These are phyloP conservation scores for Leptographium flavum DNA, from an alignment of 2,329 filamentous ascomycete genomes.

Conservation along the genomic window DNA sequence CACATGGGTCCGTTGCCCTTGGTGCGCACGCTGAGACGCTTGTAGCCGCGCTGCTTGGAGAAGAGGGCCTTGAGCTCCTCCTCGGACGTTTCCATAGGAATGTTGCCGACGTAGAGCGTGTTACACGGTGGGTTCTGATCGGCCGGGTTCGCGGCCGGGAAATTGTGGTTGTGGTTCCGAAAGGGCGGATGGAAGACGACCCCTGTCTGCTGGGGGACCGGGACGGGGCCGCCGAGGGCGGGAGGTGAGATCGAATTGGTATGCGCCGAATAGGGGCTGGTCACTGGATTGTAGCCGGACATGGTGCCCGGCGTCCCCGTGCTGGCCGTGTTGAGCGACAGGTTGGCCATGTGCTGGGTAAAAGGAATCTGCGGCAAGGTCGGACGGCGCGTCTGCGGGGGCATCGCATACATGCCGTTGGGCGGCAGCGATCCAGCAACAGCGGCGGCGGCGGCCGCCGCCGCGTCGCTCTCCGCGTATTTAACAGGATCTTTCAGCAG, in stretches of 20 bases:
- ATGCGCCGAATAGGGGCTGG: constrained; percentile 25
- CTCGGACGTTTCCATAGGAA: constrained; percentile 83
- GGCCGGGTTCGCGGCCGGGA: constrained; percentile 81
- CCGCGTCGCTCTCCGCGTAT: constrained; percentile 57
- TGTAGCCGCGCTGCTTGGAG: constrained; percentile 86
- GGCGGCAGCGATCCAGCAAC: background rate
- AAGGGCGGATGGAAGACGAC: constrained; percentile 31
- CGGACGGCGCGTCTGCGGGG: constrained; percentile 35
- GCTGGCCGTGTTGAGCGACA: constrained; percentile 57
- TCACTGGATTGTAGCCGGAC: constrained; percentile 25
- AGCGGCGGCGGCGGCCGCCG: background rate
- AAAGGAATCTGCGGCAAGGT: constrained; percentile 57
- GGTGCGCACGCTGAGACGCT: constrained; percentile 83
- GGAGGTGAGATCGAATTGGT: constrained; percentile 41
- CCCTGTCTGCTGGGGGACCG: constrained; percentile 17
- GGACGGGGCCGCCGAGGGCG: constrained; percentile 28
- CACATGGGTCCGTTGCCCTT: constrained; percentile 97
- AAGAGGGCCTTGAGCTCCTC: constrained; percentile 93
- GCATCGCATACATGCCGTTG: constrained; percentile 11
- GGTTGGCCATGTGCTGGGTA: constrained; percentile 43
- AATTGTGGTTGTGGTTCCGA: constrained; percentile 34
- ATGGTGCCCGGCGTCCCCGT: constrained; percentile 26
- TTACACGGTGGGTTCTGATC: constrained; percentile 97
- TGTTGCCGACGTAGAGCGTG: constrained; percentile 93
- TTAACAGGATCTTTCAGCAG: constrained; percentile 59